Percentiles rank a stretch among this genome's conserved stretches.
phyloP scores from a whole-genome alignment of 73 alveolate genomes.

The Tetrahymena borealis region DNA sequence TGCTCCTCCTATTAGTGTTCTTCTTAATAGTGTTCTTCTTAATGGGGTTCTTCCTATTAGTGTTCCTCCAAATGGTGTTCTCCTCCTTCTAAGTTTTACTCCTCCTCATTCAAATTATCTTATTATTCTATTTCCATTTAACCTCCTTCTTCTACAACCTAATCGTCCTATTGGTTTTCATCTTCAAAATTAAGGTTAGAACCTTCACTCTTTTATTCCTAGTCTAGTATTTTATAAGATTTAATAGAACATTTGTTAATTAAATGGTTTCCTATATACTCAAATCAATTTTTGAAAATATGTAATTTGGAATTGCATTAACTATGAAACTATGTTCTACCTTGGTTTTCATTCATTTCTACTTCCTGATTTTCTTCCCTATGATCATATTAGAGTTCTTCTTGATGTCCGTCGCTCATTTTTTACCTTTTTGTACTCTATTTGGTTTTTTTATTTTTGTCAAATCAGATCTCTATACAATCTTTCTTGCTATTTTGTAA shows the following conservation, averaged over 20 bases:
- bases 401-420: too few relatives aligned
- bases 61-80: not conserved
- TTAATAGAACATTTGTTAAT: too few relatives aligned
- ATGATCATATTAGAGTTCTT: too few relatives aligned
- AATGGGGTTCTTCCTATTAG: not conserved
- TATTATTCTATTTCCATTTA: not conserved
- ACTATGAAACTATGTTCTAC: too few relatives aligned
- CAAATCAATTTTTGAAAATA: too few relatives aligned
- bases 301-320: too few relatives aligned
- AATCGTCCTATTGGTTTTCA: not conserved
- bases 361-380: too few relatives aligned
- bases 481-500: not conserved
- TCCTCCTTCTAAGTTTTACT: not conserved
- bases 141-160: not conserved
- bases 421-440: not conserved
- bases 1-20: not conserved
- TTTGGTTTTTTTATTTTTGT: not conserved
- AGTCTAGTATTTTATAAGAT: not conserved
- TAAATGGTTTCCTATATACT: too few relatives aligned
- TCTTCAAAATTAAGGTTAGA: not conserved
- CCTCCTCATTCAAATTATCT: not conserved
- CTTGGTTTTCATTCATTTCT: too few relatives aligned
- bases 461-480: not conserved
- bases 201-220: not conserved
- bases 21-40: not conserved